phyloP scores from a whole-genome alignment of 371 early-diverging fungal species.

The Mortierella sp. region DNA sequence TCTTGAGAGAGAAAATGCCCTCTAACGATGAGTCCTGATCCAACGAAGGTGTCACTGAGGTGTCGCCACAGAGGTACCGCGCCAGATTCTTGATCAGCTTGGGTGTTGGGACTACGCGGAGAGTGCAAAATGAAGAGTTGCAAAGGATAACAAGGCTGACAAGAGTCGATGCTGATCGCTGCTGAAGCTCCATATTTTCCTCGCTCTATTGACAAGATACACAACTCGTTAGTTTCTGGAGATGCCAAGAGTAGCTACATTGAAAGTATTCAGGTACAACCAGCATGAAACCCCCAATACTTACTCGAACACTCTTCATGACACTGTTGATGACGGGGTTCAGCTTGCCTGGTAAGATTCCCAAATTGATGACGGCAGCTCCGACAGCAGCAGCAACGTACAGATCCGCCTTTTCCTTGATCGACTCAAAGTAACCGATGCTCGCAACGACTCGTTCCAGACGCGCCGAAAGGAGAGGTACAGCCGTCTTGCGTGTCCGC shows the following conservation, averaged over 20 bases:
- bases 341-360: constrained; percentile 85
- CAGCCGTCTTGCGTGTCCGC: constrained; percentile 60
- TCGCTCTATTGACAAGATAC: constrained; percentile 61
- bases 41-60: constrained; percentile 77
- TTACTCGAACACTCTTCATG: constrained; percentile 88
- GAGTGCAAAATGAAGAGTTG: constrained; percentile 55
- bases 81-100: constrained; percentile 92
- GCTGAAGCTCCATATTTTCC: constrained; percentile 79
- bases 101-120: constrained; percentile 77
- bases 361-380: constrained; percentile 86
- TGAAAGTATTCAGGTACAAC: background rate
- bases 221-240: background rate
- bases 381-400: constrained; percentile 85
- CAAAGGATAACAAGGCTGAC: constrained; percentile 72
- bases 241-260: background rate
- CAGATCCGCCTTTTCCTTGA: constrained; percentile 78
- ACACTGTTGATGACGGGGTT: constrained; percentile 90
- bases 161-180: constrained; percentile 70
- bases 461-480: constrained; percentile 68
- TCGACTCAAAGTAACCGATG: constrained; percentile 74
- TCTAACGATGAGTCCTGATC: constrained; percentile 67
- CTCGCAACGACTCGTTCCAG: constrained; percentile 75
- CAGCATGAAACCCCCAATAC: background rate
- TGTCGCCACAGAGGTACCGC: constrained; percentile 89
- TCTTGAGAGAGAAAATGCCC: constrained; percentile 79